These are phyloP conservation scores for Detonula confervacea DNA, from an alignment of 352 stramenopile species.

Conservation along the genomic window DNA sequence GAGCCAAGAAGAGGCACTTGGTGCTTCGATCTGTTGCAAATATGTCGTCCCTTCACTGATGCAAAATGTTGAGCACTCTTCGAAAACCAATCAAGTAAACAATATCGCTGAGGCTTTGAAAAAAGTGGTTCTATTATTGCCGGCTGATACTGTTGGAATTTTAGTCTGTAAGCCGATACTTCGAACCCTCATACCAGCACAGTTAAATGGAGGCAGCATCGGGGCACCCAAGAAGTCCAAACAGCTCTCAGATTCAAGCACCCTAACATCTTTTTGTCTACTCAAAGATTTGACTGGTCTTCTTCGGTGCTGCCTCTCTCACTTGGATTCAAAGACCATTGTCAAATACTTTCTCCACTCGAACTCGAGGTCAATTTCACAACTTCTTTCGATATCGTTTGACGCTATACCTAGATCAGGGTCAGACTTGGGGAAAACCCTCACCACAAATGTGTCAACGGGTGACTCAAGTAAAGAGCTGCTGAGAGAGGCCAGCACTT, in stretches of 20 bases:
- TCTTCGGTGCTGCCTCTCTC: slow-evolving; percentile 30
- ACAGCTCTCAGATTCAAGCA: not conserved
- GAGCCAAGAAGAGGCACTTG: slow-evolving; percentile 27
- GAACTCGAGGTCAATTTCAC: slow-evolving; percentile 13
- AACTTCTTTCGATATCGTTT: slow-evolving; percentile 20
- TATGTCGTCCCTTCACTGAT: slow-evolving; percentile 37
- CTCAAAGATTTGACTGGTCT: slow-evolving; percentile 33
- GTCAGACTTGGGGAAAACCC: not conserved
- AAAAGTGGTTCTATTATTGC: slow-evolving; percentile 33
- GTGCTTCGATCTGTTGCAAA: slow-evolving; percentile 32
- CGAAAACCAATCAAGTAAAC: slow-evolving; percentile 15
- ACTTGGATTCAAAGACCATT: slow-evolving; percentile 33
- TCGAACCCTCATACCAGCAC: slow-evolving; percentile 22
- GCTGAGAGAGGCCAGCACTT: slow-evolving; percentile 8
- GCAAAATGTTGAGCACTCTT: slow-evolving; percentile 21
- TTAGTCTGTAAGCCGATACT: slow-evolving; percentile 46
- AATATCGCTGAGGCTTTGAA: slow-evolving; percentile 24
- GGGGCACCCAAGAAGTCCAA: not conserved
- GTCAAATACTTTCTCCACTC: slow-evolving; percentile 39
- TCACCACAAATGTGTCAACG: not conserved
- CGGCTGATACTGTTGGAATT: slow-evolving; percentile 32
- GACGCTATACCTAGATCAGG: not conserved
- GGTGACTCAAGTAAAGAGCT: slow-evolving; percentile 3
- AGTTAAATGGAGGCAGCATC: not conserved
- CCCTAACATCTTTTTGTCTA: not conserved